These are phyloP conservation scores for Salix brachista DNA, from an alignment of 345 rosid species.

Conservation along the genomic window DNA sequence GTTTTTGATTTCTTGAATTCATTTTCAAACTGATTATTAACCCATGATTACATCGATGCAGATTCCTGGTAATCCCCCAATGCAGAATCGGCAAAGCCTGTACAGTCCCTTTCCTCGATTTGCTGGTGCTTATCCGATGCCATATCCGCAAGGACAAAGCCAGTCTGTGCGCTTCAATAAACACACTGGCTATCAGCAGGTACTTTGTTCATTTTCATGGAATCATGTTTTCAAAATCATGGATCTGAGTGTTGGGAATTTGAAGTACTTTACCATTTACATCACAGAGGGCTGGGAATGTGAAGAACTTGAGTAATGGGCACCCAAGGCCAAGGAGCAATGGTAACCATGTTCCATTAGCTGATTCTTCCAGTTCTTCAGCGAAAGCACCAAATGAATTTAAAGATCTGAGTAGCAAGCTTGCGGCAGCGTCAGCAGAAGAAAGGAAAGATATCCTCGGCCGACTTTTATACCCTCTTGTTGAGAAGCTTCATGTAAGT, in stretches of 20 bases:
- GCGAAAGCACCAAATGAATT: constrained; percentile 32
- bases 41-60: no score
- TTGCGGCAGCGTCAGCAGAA: constrained; percentile 51
- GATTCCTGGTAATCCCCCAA: not conserved
- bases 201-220: not conserved
- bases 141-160: constrained; percentile 26
- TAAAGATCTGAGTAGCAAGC: constrained; percentile 54
- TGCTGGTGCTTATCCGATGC: constrained; percentile 29
- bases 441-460: constrained; percentile 62
- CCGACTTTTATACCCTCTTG: constrained; percentile 59
- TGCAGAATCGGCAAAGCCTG: constrained; percentile 46
- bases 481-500: constrained; percentile 55
- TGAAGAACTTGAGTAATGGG: no score
- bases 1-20: no score
- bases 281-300: no score
- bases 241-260: no score
- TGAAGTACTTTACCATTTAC: no score
- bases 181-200: no score
- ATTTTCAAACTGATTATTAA: no score
- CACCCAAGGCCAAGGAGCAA: constrained; percentile 29
- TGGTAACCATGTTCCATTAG: constrained; percentile 25
- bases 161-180: no score
- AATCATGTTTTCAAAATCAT: no score
- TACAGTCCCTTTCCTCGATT: constrained; percentile 40
- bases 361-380: constrained; percentile 25